These are phyloP conservation scores for Auricularia sp. DNA, from an alignment of 768 basidiomycete species.

Conservation along the genomic window DNA sequence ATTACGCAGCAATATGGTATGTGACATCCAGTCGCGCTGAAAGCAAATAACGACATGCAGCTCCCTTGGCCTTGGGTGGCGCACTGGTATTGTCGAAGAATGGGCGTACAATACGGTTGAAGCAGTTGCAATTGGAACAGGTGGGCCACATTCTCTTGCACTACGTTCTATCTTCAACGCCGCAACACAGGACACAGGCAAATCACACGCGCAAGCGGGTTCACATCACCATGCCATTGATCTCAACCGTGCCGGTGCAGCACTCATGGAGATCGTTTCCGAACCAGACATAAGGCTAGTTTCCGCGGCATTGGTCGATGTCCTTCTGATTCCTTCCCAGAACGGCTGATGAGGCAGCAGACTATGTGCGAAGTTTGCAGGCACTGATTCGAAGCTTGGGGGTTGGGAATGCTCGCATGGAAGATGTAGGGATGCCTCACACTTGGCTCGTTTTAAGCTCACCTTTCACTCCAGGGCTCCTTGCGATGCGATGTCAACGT, in stretches of 20 bases:
- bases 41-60: conserved; percentile 28
- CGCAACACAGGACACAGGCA: conserved; percentile 73
- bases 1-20: conserved; percentile 92
- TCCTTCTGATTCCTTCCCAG: conserved; percentile 15
- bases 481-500: conserved; percentile 93
- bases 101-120: conserved; percentile 56
- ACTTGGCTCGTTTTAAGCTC: neutral
- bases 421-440: conserved; percentile 36
- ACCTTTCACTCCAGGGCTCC: conserved; percentile 53
- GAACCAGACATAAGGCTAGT: conserved; percentile 73
- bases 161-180: conserved; percentile 3
- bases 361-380: conserved; percentile 78
- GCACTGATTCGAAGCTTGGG: conserved; percentile 71
- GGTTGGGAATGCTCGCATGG: conserved; percentile 94
- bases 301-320: neutral
- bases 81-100: conserved; percentile 33
- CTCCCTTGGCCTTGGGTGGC: conserved; percentile 69
- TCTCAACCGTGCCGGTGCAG: conserved; percentile 82
- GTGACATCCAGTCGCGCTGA: conserved; percentile 9
- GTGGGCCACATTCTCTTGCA: conserved; percentile 28
- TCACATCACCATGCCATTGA: conserved; percentile 57
- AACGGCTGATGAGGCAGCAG: conserved; percentile 82
- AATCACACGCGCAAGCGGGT: conserved; percentile 53
- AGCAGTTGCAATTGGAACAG: conserved; percentile 94
- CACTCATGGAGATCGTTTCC: conserved; percentile 92